A percentile compares a stretch with the other conserved stretches of the same genome.
These are phyloP conservation scores for Leucosporidium yakuticum DNA, from an alignment of 768 basidiomycete species.

Conservation along the genomic window DNA sequence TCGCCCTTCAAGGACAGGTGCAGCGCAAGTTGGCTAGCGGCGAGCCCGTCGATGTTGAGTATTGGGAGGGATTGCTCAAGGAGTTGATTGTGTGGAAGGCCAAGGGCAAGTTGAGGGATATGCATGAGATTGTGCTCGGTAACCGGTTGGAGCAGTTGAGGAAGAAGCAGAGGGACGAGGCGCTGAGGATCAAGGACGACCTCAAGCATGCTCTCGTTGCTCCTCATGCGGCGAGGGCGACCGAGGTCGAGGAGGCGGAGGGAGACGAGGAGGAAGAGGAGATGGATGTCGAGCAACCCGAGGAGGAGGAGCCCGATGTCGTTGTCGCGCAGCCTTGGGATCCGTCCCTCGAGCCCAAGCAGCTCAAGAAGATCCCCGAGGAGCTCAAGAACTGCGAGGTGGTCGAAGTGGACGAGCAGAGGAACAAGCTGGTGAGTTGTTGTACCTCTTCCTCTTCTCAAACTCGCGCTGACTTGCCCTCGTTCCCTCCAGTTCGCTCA, in stretches of 20 bases:
- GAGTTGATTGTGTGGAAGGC: constrained; percentile 95
- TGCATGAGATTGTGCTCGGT: constrained; percentile 94
- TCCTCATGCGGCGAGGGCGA: constrained; percentile 51
- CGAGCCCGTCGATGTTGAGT: constrained; percentile 93
- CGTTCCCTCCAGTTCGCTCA: constrained; percentile 63
- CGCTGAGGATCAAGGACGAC: constrained; percentile 87
- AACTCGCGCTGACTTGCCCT: neutral
- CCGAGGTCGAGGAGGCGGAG: neutral
- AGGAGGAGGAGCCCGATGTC: too few species aligned
- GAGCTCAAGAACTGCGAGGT: constrained; percentile 81
- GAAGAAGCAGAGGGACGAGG: constrained; percentile 92
- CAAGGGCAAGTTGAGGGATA: constrained; percentile 85
- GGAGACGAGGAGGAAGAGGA: constrained; percentile 29
- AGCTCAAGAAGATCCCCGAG: constrained; percentile 42
- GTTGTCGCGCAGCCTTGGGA: constrained; percentile 55
- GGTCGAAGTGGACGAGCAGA: constrained; percentile 55
- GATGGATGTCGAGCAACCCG: constrained; percentile 63
- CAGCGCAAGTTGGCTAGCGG: constrained; percentile 83
- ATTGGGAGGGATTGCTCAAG: constrained; percentile 90
- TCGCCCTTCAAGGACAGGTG: constrained; percentile 72
- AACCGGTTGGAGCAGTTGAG: constrained; percentile 94
- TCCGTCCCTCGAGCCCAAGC: constrained; percentile 18
- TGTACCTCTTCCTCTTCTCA: neutral
- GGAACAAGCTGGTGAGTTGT: constrained; percentile 56
- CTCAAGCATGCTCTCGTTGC: constrained; percentile 49